Base-by-base conservation (phyloP, 1,284 basidiomycete species). In the Mycena sp. region DNA sequence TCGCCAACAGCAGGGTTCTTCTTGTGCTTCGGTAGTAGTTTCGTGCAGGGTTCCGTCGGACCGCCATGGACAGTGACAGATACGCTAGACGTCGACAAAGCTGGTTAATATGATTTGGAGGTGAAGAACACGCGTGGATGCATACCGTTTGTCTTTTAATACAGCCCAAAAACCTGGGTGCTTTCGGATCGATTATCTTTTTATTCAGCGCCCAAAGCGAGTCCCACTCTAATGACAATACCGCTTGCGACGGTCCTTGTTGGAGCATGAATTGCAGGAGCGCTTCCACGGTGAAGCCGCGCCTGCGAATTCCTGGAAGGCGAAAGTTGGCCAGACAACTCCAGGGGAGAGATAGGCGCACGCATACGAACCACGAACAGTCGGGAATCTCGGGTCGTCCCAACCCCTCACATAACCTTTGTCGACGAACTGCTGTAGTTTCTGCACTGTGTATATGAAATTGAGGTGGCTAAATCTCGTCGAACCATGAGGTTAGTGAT, bases 301-400 rank as follows among this genome's bases (percentile, higher is more conserved):
- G 88, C 44, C 98, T 89, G 63, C 95, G 91, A 72, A 99, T 97
- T 66, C 94, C 93, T 92, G 62, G 35, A 43, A 7, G 23, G 19
- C 14, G 37, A 30, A 2, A 26, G 49, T 48, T 50, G 68, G 35
- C 28, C 51, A 28, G 23, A 23, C 45, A 29, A 38, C 3, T 48
- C 30, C 12, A 45, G 10, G 21, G 30, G 44, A 7, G 14, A 9
- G 32, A 16, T 53, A 44, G 19, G 57, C 26, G 41, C 35, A 14
- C 28, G 45, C 19, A 29, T 21, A 75, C 83, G 68, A 71, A 90
- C 95, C 96, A 74, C 97, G 89, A 54, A 99, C 90, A 28, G 97
- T 99, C 2, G 97, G 96, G 88, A 99, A 99, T 21, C 97, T 87
- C 40, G 97, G 97, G 77, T 99, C 97, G 75, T 98, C 96, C 97